phyloP scores from a whole-genome alignment of 805 yeast genomes.

The Candida broadrunensis region DNA sequence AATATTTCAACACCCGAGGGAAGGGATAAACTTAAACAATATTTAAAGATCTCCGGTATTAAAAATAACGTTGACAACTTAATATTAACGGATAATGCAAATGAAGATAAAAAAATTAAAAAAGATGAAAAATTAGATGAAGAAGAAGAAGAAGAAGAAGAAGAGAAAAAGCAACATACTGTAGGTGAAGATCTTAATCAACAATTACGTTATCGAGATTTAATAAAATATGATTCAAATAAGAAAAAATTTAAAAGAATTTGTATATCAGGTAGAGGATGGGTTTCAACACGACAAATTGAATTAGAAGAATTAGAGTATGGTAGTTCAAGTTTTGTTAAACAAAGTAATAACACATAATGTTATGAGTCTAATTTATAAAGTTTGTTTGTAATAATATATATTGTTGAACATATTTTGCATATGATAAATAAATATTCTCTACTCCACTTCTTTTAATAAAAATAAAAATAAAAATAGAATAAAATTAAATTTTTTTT shows the following conservation, averaged over 20 bases:
- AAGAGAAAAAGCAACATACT: conserved; percentile 2
- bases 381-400: too few species aligned
- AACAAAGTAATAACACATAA: too few species aligned
- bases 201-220: conserved; percentile 13
- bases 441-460: too few species aligned
- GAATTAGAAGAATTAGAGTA: conserved; percentile 13
- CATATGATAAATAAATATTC: too few species aligned
- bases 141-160: conserved; percentile 1
- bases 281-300: conserved; percentile 37
- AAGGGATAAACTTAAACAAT: conserved; percentile 19
- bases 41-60: conserved; percentile 1
- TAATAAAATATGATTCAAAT: conserved; percentile 23
- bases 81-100: neutral
- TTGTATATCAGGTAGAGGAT: conserved; percentile 49
- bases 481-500: too few species aligned
- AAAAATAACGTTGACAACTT: too few species aligned
- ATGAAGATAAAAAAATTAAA: neutral
- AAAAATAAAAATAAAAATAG: too few species aligned
- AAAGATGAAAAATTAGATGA: neutral
- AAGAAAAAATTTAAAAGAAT: conserved; percentile 43
- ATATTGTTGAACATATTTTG: too few species aligned
- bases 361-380: too few species aligned
- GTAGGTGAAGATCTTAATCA: neutral
- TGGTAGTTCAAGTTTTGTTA: conserved; percentile 8
- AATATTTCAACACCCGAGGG: conserved; percentile 29